Evolutionary conservation across 805 yeast species (phyloP).

Genomic region (Komagataella populi): DNA sequence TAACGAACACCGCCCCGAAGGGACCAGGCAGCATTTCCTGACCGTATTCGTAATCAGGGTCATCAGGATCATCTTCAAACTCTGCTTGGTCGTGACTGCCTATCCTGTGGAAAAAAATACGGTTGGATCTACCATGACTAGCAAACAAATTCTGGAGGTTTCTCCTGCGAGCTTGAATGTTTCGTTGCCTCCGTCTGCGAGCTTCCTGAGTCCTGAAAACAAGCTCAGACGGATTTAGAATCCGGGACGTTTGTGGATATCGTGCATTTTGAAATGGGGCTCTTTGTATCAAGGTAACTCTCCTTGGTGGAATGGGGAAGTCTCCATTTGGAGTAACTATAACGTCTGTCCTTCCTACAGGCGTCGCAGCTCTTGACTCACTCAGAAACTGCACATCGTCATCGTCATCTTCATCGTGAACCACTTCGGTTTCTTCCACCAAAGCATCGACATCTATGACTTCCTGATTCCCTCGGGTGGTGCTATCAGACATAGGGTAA

Average conservation of each 20-base stretch:
- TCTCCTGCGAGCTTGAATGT: not conserved
- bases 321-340: not conserved
- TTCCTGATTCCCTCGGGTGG: not conserved
- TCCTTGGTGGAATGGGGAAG: not conserved
- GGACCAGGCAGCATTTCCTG: not conserved
- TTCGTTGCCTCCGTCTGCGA: not conserved
- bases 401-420: not conserved
- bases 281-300: not conserved
- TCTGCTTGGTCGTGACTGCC: not conserved
- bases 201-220: not conserved
- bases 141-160: not conserved
- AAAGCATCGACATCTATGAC: not conserved
- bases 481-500: not conserved
- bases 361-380: not conserved
- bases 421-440: not conserved
- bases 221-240: not conserved
- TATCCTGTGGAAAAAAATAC: not conserved
- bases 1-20: not conserved
- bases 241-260: not conserved
- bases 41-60: not conserved
- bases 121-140: not conserved
- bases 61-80: conserved; percentile 1
- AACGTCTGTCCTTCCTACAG: not conserved
- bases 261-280: not conserved
- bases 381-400: not conserved